Base-by-base conservation (phyloP, 805 yeast genomes). In the Candida hispaniensis region DNA sequence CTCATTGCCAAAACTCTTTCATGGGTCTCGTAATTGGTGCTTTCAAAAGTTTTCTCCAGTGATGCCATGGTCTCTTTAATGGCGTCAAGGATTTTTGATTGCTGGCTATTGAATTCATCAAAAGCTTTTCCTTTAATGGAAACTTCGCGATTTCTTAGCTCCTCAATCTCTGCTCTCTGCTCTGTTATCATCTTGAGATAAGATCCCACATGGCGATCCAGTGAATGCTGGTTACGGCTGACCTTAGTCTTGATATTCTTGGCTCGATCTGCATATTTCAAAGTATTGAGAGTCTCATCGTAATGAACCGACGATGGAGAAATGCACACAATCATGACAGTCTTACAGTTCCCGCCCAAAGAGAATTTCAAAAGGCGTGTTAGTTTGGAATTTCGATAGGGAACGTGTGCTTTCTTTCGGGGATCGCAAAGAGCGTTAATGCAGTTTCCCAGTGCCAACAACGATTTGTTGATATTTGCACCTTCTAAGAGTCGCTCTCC, bases 291-390 rank as follows among this genome's bases (percentile, higher is more conserved):
- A 1, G 97, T 86, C 51, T 88, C 97, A 50, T 88, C 97, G 54
- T 83, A 85, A 55, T 88, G 96, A 26, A 64, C 66, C 18, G 80
- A 71, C 41, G 85, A 79, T 0, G 96, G 96, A 4, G 93, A 77
- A 3, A 88, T 70, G 56, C 97, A 88, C 2, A 85, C 96, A 45
- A 88, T 81, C 97, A 88, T 88, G 4, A 83, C 86, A 0, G 97
- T 88, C 52, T 80, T 79, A 57, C 97, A 88, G 51, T 83, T 82
- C 0, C 96, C 96, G 3, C 95, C 95, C 9, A 88, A 60, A 0
- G 95, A 85, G 51, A 81, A 83, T 52, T 86, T 83, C 39, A 88
- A 65, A 32, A 88, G 61, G 44, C 97, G 60, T 0, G 97, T 88
- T 36, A 88, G 63, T 49, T 86, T 86, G 6, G 94, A 82, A 53